Percentiles rank a stretch among this genome's conserved stretches.
Evolutionary conservation across 1,284 basidiomycete species (phyloP).

Genomic region (Cutaneotrichosporon mucoides): DNA sequence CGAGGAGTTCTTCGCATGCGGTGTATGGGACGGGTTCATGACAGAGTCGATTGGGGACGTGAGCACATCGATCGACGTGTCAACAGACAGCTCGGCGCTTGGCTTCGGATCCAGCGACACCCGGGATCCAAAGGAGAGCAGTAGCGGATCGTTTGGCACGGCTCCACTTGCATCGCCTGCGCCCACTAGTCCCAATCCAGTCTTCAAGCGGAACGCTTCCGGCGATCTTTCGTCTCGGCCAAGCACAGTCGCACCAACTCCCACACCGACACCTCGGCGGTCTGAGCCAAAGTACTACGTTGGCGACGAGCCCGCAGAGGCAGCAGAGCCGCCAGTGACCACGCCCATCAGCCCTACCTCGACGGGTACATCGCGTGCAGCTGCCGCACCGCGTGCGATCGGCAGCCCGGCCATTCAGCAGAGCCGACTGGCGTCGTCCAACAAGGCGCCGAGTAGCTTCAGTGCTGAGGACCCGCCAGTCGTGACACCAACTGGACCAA

Average conservation of each 20-base stretch:
- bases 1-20: constrained; percentile 83
- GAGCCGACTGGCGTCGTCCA: constrained; percentile 19
- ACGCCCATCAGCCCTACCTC: constrained; percentile 1
- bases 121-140: constrained; percentile 5
- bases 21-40: constrained; percentile 75
- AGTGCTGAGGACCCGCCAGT: constrained; percentile 15
- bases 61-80: constrained; percentile 33
- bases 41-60: constrained; percentile 52
- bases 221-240: constrained; percentile 9
- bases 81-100: constrained; percentile 31
- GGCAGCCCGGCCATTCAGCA: constrained; percentile 15
- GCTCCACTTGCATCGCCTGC: constrained; percentile 4
- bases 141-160: constrained; percentile 10
- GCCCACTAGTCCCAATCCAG: constrained; percentile 21
- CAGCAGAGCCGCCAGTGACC: background rate
- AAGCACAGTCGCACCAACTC: constrained; percentile 8
- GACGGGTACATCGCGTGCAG: background rate
- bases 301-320: constrained; percentile 27
- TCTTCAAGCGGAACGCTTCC: constrained; percentile 2
- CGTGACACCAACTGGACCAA: constrained; percentile 28
- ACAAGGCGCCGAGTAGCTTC: background rate
- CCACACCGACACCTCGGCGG: constrained; percentile 16
- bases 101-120: background rate
- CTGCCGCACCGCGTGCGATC: constrained; percentile 26
- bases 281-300: constrained; percentile 47